Base-by-base conservation (phyloP, 1,139 yeast species). In the Suhomyces bolitotheri region DNA sequence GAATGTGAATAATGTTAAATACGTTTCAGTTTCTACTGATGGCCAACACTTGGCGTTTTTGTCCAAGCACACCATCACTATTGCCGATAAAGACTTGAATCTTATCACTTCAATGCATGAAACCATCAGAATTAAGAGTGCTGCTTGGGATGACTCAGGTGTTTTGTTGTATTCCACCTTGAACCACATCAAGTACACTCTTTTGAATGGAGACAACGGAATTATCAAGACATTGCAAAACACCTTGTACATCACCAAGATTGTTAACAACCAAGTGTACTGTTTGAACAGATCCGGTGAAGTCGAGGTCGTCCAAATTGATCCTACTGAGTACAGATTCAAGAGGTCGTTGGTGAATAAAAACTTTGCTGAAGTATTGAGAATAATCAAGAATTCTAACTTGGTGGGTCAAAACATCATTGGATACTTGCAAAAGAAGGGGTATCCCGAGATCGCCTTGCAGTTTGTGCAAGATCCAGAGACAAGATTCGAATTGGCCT, bases 391-490 rank as follows among this genome's bases (percentile, higher is more conserved):
- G 54, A 81, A 76, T 43, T 90, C 97, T 17, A 89, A 87, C 56
- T 75, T 94, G 55, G 98, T 94, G 38, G 99, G 99, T 46, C 97
- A 94, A 66, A 89, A 90, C 60, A 92, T 94, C 55, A 90, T 94
- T 59, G 92, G 95, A 6, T 94, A 92, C 61, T 74, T 94, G 54
- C 96, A 94, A 60, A 84, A 90, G 71, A 81, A 88, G 58, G 99
- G 98, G 2, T 92, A 84, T 60, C 97, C 98, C 12, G 96, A 87
- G 60, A 73, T 78, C 46, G 98, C 99, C 2, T 73, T 94, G 44
- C 97, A 92, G 60, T 94, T 94, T 59, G 98, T 94, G 40, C 84
- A 88, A 63, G 98, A 94, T 60, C 86, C 97, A 5, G 96, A 90
- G 60, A 88, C 97, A 22, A 79, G 96, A 63, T 92, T 94, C 56